Conservation (phyloP, 148 eudicot species). For the Nyssa sinensis region DNA sequence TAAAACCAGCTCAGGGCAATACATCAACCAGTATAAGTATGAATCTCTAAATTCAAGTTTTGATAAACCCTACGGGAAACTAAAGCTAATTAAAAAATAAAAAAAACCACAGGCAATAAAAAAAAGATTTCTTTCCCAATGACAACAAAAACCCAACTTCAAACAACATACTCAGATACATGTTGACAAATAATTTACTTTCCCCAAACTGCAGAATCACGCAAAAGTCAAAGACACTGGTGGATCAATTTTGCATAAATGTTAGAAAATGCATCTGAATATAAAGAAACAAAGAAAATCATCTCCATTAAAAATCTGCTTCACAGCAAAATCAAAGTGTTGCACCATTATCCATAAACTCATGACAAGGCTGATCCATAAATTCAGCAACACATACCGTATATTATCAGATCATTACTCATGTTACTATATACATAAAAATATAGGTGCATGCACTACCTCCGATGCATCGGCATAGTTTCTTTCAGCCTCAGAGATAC, state of each 20-base stretch:
- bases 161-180: background rate
- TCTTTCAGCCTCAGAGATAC: slow-evolving; percentile 59
- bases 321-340: background rate
- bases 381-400: background rate
- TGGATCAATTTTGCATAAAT: background rate
- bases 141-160: too few relatives aligned
- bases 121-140: too few relatives aligned
- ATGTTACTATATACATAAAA: background rate
- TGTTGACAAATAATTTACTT: background rate
- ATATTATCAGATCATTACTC: slow-evolving; percentile 3
- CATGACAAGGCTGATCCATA: background rate
- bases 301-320: background rate
- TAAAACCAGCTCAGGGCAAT: background rate
- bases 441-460: slow-evolving; percentile 31
- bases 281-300: background rate
- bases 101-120: background rate
- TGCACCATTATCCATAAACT: background rate
- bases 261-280: background rate
- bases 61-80: background rate
- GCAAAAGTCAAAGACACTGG: background rate
- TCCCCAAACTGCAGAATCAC: background rate
- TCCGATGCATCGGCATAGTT: slow-evolving; percentile 70
- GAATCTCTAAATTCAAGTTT: background rate
- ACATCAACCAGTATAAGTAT: background rate
- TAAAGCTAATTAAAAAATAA: too few relatives aligned